Conservation (phyloP, 75 land plant genomes). For the Chamaecyparis obtusa region DNA sequence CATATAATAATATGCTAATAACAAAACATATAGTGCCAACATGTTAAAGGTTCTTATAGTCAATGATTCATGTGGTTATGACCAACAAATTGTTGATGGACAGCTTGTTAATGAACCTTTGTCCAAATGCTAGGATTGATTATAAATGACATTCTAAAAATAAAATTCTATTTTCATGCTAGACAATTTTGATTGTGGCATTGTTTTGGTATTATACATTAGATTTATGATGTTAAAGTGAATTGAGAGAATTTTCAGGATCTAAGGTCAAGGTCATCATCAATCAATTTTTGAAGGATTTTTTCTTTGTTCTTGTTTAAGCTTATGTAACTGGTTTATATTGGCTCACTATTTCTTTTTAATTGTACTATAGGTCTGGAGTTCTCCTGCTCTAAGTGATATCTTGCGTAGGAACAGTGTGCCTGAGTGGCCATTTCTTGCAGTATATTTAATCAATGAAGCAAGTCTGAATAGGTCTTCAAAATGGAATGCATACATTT, state of each 20-base stretch:
- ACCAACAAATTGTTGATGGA: background rate
- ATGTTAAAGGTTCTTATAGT: background rate
- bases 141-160: background rate
- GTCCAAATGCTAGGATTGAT: background rate
- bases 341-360: background rate
- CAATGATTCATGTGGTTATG: background rate
- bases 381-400: conserved; percentile 58
- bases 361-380: conserved; percentile 63
- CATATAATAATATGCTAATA: too few species aligned
- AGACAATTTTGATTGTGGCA: background rate
- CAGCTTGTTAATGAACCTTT: background rate
- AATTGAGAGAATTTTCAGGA: background rate
- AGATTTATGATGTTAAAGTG: background rate
- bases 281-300: background rate
- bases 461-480: conserved; percentile 64
- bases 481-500: conserved; percentile 81
- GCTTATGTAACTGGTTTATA: background rate
- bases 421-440: conserved; percentile 92
- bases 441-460: conserved; percentile 82
- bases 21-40: too few species aligned
- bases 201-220: background rate
- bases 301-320: background rate
- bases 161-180: background rate
- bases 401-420: conserved; percentile 52
- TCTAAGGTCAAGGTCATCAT: background rate